Percentiles rank a stretch among this genome's conserved stretches.
Conservation (phyloP, 1,284 basidiomycete genomes). For the Pterulicium gracile region DNA sequence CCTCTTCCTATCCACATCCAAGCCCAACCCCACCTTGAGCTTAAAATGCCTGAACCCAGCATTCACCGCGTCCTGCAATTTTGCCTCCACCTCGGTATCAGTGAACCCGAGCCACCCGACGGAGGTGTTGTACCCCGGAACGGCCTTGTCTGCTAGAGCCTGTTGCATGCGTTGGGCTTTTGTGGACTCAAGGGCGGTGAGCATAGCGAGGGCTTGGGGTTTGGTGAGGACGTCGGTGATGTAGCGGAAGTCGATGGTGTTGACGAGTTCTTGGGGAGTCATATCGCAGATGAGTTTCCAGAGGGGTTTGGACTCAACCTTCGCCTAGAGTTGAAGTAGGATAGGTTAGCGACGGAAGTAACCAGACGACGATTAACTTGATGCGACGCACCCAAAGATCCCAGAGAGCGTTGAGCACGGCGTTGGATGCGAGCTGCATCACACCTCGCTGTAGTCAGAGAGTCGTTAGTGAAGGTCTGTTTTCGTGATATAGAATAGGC, state of each 20-base stretch:
- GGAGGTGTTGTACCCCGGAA: slow-evolving; percentile 75
- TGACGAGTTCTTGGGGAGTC: slow-evolving; percentile 64
- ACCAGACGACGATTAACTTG: not conserved
- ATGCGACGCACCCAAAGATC: slow-evolving; percentile 25
- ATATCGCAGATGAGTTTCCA: slow-evolving; percentile 64
- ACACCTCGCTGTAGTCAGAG: slow-evolving; percentile 54
- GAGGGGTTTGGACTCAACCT: slow-evolving; percentile 41
- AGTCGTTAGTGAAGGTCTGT: not conserved
- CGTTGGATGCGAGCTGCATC: slow-evolving; percentile 52
- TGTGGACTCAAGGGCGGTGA: slow-evolving; percentile 48
- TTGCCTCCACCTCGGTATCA: slow-evolving; percentile 67
- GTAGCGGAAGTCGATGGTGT: slow-evolving; percentile 64
- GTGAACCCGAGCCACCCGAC: slow-evolving; percentile 71
- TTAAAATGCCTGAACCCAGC: slow-evolving; percentile 77
- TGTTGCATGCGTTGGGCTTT: slow-evolving; percentile 52
- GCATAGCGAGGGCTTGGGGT: slow-evolving; percentile 63
- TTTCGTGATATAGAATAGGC: slow-evolving; percentile 1
- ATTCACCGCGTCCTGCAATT: slow-evolving; percentile 59
- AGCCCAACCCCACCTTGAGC: slow-evolving; percentile 67
- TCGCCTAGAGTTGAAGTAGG: slow-evolving; percentile 34
- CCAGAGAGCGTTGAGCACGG: slow-evolving; percentile 52
- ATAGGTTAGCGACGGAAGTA: not conserved
- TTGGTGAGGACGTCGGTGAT: slow-evolving; percentile 74
- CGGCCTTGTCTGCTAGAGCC: slow-evolving; percentile 43
- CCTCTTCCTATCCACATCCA: not conserved